Evolutionary conservation across 495 filamentous ascomycete species (phyloP), one percentile per base, ranked within the genome.

Genomic region (Aspergillus panamensis): DNA sequence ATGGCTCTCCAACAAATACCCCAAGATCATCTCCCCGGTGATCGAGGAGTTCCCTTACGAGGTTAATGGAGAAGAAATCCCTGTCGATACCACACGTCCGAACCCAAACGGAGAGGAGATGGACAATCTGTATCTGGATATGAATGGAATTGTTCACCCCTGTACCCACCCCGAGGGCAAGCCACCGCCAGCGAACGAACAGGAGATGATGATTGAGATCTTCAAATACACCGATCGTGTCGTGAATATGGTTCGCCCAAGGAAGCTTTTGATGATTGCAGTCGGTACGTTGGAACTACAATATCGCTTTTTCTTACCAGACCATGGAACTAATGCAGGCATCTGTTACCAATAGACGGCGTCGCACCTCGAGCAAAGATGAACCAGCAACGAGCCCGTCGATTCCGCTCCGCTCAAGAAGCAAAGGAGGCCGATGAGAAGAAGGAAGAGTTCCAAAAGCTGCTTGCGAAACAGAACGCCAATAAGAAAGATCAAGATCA

Each of bases 61-160:
- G 54, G 79, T 97, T 66, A 84, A 92, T 78, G 93, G 90, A 62
- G 77, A 85, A 39, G 80, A 85, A 61, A 84, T 96, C 32, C 95
- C 94, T 2, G 82, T 97, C 42, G 91, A 97, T 66, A 82, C 79
- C 17, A 88, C 86, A n/a, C 74, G 80, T 29, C 84, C 90, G 2
- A 99, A 99, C 71, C 94, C 94, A 6, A 99, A 99, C 76, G 92
- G 92, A 71, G 94, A 97, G 72, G 92, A 97, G 69, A 89, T 93
- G 65, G 93, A 99, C 73, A 99, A 97, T 67, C 80, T 99, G 3
- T 99, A 97, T 67, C 83, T 99, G 51, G 94, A 99, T 68, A 97
- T 99, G 94, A 99, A 99, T 76, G 94, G 94, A 69, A 99, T 99
- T 62, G 94, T 99, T 44, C 94, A 99, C 82, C 95, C 95, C 2